Conservation (phyloP, 2,329 filamentous ascomycete species). For the Venturia aucupariae region DNA sequence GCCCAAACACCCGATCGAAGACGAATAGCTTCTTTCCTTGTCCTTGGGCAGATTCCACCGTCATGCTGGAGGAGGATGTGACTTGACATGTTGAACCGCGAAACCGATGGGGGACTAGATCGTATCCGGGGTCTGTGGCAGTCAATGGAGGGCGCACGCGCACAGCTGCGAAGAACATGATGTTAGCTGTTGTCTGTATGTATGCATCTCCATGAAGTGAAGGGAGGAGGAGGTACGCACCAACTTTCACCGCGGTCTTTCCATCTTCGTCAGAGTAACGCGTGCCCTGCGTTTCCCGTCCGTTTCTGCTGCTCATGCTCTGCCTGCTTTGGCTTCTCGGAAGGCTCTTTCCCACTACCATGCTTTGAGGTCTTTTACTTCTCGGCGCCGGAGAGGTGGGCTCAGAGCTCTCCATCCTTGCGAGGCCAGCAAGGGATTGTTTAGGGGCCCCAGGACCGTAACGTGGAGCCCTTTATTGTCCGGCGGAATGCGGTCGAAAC, state of each 20-base stretch:
- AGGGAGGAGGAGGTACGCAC: slow-evolving; percentile 48
- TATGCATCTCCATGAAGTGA: slow-evolving; percentile 16
- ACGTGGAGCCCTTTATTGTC: neutral
- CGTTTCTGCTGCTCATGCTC: slow-evolving; percentile 70
- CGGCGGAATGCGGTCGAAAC: slow-evolving; percentile 4
- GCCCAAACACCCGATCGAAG: slow-evolving; percentile 87
- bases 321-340: slow-evolving; percentile 74
- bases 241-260: slow-evolving; percentile 91
- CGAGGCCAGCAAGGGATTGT: slow-evolving; percentile 3
- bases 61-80: slow-evolving; percentile 71
- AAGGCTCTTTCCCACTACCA: slow-evolving; percentile 56
- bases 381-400: neutral
- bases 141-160: slow-evolving; percentile 82
- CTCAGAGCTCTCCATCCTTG: neutral
- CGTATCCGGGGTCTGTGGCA: slow-evolving; percentile 79
- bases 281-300: slow-evolving; percentile 66
- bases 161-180: slow-evolving; percentile 53
- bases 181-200: slow-evolving; percentile 16
- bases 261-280: slow-evolving; percentile 82
- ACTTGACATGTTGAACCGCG: slow-evolving; percentile 88
- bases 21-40: slow-evolving; percentile 83
- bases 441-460: neutral
- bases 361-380: slow-evolving; percentile 59
- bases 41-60: slow-evolving; percentile 75
- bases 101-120: slow-evolving; percentile 91